A percentile compares a stretch with the other conserved stretches of the same genome.
phyloP scores from a whole-genome alignment of 768 basidiomycete species.

The Agrocybe praecox region DNA sequence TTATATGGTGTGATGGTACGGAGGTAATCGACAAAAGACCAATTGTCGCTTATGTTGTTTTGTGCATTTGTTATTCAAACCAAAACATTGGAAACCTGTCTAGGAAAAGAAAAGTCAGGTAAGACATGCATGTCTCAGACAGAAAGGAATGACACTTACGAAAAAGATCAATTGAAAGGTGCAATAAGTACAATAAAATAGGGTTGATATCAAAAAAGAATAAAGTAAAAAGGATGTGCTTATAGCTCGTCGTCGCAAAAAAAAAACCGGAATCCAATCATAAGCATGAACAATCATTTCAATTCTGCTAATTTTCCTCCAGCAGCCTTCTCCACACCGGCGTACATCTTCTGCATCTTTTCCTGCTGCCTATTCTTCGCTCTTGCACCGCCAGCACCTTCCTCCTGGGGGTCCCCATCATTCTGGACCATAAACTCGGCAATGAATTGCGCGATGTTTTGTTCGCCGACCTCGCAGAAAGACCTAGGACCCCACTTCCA shows the following conservation, averaged over 20 bases:
- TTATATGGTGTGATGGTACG: not conserved
- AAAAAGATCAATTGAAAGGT: not conserved
- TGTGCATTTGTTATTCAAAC: too few relatives aligned
- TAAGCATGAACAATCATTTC: slow-evolving; percentile 22
- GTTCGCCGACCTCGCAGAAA: slow-evolving; percentile 82
- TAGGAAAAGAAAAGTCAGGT: not conserved
- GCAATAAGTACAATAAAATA: not conserved
- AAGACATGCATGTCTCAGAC: not conserved
- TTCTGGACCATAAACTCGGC: slow-evolving; percentile 72
- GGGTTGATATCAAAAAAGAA: not conserved
- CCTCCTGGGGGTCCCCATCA: slow-evolving; percentile 39
- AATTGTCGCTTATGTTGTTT: not conserved
- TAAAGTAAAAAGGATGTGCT: not conserved
- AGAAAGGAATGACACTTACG: not conserved
- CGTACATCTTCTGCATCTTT: slow-evolving; percentile 47
- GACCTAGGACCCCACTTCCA: slow-evolving; percentile 90
- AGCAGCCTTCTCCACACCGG: slow-evolving; percentile 64
- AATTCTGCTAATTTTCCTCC: slow-evolving; percentile 55
- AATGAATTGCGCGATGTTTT: slow-evolving; percentile 72
- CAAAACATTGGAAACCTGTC: not conserved
- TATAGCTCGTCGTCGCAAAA: not conserved
- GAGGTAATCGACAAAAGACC: not conserved
- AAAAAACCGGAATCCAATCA: not conserved
- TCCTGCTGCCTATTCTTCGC: slow-evolving; percentile 32
- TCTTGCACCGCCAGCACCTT: slow-evolving; percentile 16